Conservation (phyloP, 345 rosid genomes). For the Psidium friedrichsthalianum region DNA sequence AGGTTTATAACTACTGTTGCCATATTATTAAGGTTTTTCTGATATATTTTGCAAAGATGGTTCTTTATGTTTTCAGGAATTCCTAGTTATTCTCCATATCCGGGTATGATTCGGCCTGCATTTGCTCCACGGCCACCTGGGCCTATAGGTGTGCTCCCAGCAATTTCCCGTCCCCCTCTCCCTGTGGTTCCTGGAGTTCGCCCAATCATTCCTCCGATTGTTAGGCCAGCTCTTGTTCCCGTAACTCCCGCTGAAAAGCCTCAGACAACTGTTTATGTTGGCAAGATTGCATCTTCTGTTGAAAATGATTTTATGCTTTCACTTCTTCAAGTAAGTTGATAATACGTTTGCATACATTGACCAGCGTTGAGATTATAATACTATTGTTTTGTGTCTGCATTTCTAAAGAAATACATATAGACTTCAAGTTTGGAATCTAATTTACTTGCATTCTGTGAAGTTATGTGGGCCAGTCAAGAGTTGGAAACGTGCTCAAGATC, state of each 20-base stretch:
- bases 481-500: slow-evolving; percentile 85
- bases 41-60: slow-evolving; percentile 45
- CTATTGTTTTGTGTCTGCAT: background rate
- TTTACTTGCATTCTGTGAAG: slow-evolving; percentile 23
- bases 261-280: slow-evolving; percentile 90
- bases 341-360: background rate
- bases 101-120: slow-evolving; percentile 64
- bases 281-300: slow-evolving; percentile 83
- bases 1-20: background rate
- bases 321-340: slow-evolving; percentile 50
- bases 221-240: slow-evolving; percentile 64
- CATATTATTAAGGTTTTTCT: slow-evolving; percentile 25
- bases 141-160: slow-evolving; percentile 42
- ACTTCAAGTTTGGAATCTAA: background rate
- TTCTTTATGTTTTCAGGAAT: slow-evolving; percentile 57
- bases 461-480: slow-evolving; percentile 88
- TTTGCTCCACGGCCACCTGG: slow-evolving; percentile 88
- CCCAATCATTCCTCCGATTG: slow-evolving; percentile 49
- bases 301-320: slow-evolving; percentile 86
- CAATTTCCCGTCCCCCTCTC: slow-evolving; percentile 49
- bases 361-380: background rate
- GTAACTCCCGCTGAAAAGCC: slow-evolving; percentile 76
- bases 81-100: slow-evolving; percentile 65
- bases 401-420: background rate
- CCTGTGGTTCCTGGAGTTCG: slow-evolving; percentile 71